Percentiles rank a stretch among this genome's conserved stretches.
Evolutionary conservation across 352 stramenopile species (phyloP).

Genomic region (Plasmopara muralis): DNA sequence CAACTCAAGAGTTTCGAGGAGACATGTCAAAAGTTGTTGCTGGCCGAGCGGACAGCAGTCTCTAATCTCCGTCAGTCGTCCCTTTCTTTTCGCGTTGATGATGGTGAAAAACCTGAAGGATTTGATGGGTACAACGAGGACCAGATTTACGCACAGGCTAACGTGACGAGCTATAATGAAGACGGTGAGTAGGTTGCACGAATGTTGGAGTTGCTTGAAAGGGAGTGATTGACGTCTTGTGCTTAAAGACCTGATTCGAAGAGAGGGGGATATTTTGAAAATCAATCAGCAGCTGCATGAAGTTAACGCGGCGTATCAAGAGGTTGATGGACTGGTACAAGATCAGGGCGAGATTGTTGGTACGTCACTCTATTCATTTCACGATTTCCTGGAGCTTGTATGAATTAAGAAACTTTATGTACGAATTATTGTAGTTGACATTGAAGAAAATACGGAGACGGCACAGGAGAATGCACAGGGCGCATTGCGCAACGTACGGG

Average conservation of each 20-base stretch:
- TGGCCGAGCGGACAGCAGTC: constrained; percentile 37
- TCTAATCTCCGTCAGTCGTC: constrained; percentile 46
- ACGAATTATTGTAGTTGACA: constrained; percentile 34
- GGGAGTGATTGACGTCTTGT: constrained; percentile 3
- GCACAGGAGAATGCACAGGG: constrained; percentile 45
- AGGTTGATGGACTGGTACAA: constrained; percentile 54
- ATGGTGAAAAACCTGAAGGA: constrained; percentile 25
- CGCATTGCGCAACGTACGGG: constrained; percentile 44
- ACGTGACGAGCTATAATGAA: constrained; percentile 57
- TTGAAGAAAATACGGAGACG: constrained; percentile 44
- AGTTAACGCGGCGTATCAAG: constrained; percentile 57
- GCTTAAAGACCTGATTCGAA: constrained; percentile 37
- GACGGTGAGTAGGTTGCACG: constrained; percentile 31
- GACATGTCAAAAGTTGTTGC: constrained; percentile 42
- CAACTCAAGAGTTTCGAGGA: constrained; percentile 54
- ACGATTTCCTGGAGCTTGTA: background rate
- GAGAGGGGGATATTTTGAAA: constrained; percentile 64
- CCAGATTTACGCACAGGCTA: constrained; percentile 58
- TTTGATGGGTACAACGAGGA: constrained; percentile 61
- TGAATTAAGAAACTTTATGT: constrained; percentile 5
- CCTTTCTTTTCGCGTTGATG: constrained; percentile 39
- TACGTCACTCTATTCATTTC: constrained; percentile 18
- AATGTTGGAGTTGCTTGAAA: background rate
- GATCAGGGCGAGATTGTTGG: constrained; percentile 62
- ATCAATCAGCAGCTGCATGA: constrained; percentile 68